Conservation (phyloP, 768 basidiomycete genomes). For the Lactarius trivialis region DNA sequence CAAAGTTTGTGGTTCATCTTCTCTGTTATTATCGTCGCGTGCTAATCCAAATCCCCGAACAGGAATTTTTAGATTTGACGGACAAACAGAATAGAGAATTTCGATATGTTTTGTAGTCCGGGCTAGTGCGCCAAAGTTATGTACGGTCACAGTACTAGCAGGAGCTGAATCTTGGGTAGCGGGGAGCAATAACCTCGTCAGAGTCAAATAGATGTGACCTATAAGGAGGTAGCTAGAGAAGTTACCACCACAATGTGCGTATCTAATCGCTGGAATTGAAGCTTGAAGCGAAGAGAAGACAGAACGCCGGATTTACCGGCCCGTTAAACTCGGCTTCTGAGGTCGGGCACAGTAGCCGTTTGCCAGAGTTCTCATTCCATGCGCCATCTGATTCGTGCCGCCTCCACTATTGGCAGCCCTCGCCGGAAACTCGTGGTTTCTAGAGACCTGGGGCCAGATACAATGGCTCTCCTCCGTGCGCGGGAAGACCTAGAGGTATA, state of each 20-base stretch:
- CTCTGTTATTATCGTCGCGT: conserved; percentile 1
- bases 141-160: neutral
- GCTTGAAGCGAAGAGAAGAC: no score
- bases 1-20: conserved; percentile 41
- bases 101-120: conserved; percentile 54
- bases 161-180: neutral
- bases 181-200: neutral
- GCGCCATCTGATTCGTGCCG: conserved; percentile 2
- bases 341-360: no score
- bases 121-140: neutral
- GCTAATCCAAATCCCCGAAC: conserved; percentile 6
- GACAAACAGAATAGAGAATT: conserved; percentile 68
- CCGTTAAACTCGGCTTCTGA: no score
- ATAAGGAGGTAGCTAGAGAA: no score
- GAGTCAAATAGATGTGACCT: no score
- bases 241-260: no score
- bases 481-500: conserved; percentile 48
- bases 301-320: neutral
- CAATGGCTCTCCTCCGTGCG: conserved; percentile 50
- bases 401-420: neutral
- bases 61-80: conserved; percentile 71
- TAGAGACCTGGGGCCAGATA: conserved; percentile 55
- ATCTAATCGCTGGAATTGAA: no score
- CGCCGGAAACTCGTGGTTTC: conserved; percentile 47
- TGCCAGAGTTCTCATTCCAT: neutral